Evolutionary conservation across 148 eudicot species (phyloP), one percentile per base, ranked within the genome.

Genomic region (Pharnaceum exiguum): DNA sequence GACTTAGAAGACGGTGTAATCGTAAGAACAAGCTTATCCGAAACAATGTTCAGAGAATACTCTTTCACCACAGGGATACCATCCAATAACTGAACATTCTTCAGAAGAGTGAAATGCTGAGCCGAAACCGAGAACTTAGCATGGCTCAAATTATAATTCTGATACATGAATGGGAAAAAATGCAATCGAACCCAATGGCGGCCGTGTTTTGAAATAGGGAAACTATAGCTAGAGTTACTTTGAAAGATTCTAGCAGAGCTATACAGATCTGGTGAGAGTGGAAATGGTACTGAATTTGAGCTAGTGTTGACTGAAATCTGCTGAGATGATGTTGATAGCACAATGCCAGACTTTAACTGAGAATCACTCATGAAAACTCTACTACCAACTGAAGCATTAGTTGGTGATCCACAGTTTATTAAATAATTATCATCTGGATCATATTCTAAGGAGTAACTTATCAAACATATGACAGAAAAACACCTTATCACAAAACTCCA

Each of bases 381-480:
- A 54, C 57, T 51, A 29, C 59, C 79, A 8, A 81, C 71, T 10
- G 76, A 21, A 46, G 61, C 75, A 63, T 81, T 59, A 32, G 18
- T 56, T 24, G 57, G 21, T 23, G 90, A 84, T 65, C 90, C 86
- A 69, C 82, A 75, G 59, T 78, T 70, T 53, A 84, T 70, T 39
- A 84, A 71, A 54, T 75, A 78, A 61, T 65, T 75, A 25, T 78
- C 85, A 10, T 18, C 60, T 46, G 81, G 86, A 55, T 71, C 66
- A 63, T 72, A 81, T 45, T 47, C 77, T 46, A 65, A 47, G 30
- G 77, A 73, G 44, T 55, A 25, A 63, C 29, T 49, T 12, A 72
- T 75, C 74, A 80, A 71, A 76, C 77, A 77, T 47, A 75, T 9
- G 27, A 59, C 23, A 44, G 46, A 51, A 62, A 55, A 46, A 21